These are phyloP conservation scores for Thelonectria blattea DNA, from an alignment of 2,329 filamentous ascomycete genomes.

Conservation along the genomic window DNA sequence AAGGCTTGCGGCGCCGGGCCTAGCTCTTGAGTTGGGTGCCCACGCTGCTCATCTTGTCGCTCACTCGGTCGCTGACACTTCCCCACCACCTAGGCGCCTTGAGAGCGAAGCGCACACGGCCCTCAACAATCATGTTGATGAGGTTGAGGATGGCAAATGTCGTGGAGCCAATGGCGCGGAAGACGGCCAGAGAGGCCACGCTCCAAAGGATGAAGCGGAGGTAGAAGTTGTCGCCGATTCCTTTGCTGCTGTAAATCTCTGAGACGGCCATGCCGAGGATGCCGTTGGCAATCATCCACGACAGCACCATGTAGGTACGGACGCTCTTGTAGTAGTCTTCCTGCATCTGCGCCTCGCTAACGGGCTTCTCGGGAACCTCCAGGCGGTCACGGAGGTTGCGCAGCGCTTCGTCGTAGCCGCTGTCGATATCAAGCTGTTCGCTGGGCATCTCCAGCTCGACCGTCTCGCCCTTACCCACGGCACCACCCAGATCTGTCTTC, in stretches of 20 bases:
- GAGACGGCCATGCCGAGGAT: conserved; percentile 92
- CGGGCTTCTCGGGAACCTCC: conserved; percentile 69
- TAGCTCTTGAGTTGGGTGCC: conserved; percentile 51
- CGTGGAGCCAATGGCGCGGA: conserved; percentile 82
- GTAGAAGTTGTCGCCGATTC: conserved; percentile 85
- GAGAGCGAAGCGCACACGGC: conserved; percentile 69
- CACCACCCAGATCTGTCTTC: conserved; percentile 88
- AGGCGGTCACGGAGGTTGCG: conserved; percentile 93
- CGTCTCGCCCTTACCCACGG: conserved; percentile 76
- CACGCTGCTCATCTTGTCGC: conserved; percentile 57
- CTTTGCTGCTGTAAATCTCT: conserved; percentile 77
- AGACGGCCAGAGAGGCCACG: conserved; percentile 84
- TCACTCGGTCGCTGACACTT: conserved; percentile 51
- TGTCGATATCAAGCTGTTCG: conserved; percentile 98
- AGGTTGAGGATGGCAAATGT: conserved; percentile 85
- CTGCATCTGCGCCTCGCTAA: conserved; percentile 82
- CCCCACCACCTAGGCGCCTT: conserved; percentile 61
- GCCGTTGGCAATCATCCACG: conserved; percentile 92
- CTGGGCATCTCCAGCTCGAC: conserved; percentile 98
- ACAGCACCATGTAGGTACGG: conserved; percentile 95
- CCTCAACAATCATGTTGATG: conserved; percentile 86
- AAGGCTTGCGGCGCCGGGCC: conserved; percentile 20
- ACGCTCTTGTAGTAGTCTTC: conserved; percentile 99
- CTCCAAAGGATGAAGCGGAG: conserved; percentile 92
- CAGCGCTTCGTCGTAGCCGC: conserved; percentile 94